Percentiles rank a stretch among this genome's conserved stretches.
These are phyloP conservation scores for Xenoacremonium recifei DNA, from an alignment of 2,329 filamentous ascomycete genomes.

Conservation along the genomic window DNA sequence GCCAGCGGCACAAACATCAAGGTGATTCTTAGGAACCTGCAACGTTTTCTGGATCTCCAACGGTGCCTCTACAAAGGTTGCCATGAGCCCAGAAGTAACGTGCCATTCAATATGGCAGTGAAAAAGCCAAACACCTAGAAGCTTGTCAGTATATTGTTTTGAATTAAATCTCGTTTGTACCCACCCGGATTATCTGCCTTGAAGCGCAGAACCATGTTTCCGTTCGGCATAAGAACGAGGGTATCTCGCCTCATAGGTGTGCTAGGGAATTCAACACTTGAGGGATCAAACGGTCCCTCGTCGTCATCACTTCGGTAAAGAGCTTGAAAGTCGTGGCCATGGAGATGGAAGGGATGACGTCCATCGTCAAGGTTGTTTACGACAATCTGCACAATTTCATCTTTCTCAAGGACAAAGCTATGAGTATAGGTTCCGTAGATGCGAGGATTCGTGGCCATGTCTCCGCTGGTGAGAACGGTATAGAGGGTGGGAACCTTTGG, in stretches of 20 bases:
- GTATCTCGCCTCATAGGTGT: slow-evolving; percentile 69
- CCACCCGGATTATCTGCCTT: slow-evolving; percentile 63
- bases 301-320: slow-evolving; percentile 59
- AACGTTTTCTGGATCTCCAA: slow-evolving; percentile 59
- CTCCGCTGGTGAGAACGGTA: slow-evolving; percentile 64
- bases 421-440: slow-evolving; percentile 68
- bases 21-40: slow-evolving; percentile 58
- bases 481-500: slow-evolving; percentile 81
- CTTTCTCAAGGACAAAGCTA: slow-evolving; percentile 65
- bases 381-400: slow-evolving; percentile 68
- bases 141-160: no score
- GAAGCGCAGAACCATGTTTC: slow-evolving; percentile 69
- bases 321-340: slow-evolving; percentile 74
- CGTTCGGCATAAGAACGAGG: slow-evolving; percentile 60
- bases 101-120: slow-evolving; percentile 85
- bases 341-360: slow-evolving; percentile 75
- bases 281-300: slow-evolving; percentile 52
- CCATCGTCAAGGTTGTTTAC: slow-evolving; percentile 74
- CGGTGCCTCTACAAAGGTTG: slow-evolving; percentile 64
- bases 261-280: slow-evolving; percentile 45
- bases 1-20: slow-evolving; percentile 54
- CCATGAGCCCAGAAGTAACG: slow-evolving; percentile 62
- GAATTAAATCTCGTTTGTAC: no score
- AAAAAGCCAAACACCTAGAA: slow-evolving; percentile 62
- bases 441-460: slow-evolving; percentile 54